Percentiles rank a stretch among this genome's conserved stretches.
Conservation (phyloP, 495 filamentous ascomycete genomes). For the Barbatosphaeria neglecta region DNA sequence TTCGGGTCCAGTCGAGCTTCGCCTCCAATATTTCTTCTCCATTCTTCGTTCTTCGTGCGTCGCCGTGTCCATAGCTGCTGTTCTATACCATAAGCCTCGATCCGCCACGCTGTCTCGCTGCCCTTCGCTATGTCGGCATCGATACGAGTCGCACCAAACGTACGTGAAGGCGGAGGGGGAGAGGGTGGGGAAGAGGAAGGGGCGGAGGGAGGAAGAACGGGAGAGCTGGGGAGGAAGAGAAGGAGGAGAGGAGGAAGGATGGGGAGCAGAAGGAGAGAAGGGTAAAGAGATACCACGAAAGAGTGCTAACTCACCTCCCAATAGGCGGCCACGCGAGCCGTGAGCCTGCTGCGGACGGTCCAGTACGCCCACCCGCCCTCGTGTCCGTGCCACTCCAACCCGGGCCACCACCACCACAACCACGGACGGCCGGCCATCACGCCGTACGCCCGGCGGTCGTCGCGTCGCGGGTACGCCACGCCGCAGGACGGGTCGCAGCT, state of each 20-base stretch:
- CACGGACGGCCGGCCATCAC: slow-evolving; percentile 36
- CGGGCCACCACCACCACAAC: slow-evolving; percentile 56
- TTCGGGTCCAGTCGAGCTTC: too few relatives aligned
- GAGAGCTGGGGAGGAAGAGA: too few relatives aligned
- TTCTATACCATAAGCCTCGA: too few relatives aligned
- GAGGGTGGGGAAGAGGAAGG: too few relatives aligned
- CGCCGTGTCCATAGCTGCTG: too few relatives aligned
- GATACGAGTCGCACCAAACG: not conserved
- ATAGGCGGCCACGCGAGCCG: slow-evolving; percentile 63
- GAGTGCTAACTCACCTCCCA: not conserved
- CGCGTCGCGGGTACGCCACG: slow-evolving; percentile 47
- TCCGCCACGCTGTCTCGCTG: too few relatives aligned
- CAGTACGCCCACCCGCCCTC: slow-evolving; percentile 81
- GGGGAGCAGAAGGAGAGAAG: too few relatives aligned
- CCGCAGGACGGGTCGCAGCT: slow-evolving; percentile 58
- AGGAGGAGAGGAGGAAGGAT: too few relatives aligned
- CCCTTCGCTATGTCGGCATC: not conserved
- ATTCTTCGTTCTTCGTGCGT: too few relatives aligned
- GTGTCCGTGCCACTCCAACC: slow-evolving; percentile 89
- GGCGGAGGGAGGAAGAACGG: too few relatives aligned
- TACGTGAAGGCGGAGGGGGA: not conserved
- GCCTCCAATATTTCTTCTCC: too few relatives aligned
- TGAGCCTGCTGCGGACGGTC: slow-evolving; percentile 73
- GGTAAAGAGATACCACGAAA: not conserved
- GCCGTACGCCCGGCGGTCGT: slow-evolving; percentile 22